These are phyloP conservation scores for Saururus chinensis DNA, from an alignment of 164 flowering plant genomes.

Conservation along the genomic window DNA sequence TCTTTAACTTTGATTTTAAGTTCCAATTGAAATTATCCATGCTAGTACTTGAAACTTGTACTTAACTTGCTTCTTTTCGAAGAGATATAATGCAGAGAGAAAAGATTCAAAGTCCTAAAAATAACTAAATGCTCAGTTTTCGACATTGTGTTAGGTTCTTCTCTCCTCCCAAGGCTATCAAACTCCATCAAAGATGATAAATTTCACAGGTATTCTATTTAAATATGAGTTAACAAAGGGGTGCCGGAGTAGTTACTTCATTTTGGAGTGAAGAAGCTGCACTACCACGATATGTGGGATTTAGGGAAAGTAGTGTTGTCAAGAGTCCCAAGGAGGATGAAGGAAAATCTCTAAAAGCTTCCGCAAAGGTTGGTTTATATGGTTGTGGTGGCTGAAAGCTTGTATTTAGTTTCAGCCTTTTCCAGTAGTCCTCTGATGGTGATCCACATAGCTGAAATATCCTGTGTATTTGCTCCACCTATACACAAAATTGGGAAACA, in stretches of 20 bases:
- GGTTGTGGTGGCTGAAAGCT: conserved; percentile 47
- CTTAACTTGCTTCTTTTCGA: conserved; percentile 36
- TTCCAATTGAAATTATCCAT: too few relatives aligned
- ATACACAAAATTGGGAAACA: conserved; percentile 4
- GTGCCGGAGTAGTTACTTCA: conserved; percentile 22
- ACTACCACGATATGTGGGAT: conserved; percentile 50
- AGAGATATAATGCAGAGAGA: conserved; percentile 43
- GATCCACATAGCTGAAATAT: conserved; percentile 76
- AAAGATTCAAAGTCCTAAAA: conserved; percentile 31
- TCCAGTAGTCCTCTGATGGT: too few relatives aligned
- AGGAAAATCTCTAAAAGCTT: conserved; percentile 38
- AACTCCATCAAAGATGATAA: conserved; percentile 11
- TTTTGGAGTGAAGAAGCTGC: conserved; percentile 46
- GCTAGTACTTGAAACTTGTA: too few relatives aligned
- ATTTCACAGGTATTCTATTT: too few relatives aligned
- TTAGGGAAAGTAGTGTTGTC: conserved; percentile 43
- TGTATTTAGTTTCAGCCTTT: conserved; percentile 35
- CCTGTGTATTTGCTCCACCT: conserved; percentile 71
- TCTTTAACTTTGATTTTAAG: too few relatives aligned
- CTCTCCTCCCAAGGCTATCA: conserved; percentile 2
- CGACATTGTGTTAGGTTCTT: too few relatives aligned
- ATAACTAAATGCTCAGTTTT: too few relatives aligned
- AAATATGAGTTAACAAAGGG: conserved; percentile 2
- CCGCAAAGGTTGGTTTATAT: conserved; percentile 36
- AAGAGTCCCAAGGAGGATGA: conserved; percentile 42